phyloP scores from a whole-genome alignment of 139 green algal genomes.

The Tetraselmis chui region DNA sequence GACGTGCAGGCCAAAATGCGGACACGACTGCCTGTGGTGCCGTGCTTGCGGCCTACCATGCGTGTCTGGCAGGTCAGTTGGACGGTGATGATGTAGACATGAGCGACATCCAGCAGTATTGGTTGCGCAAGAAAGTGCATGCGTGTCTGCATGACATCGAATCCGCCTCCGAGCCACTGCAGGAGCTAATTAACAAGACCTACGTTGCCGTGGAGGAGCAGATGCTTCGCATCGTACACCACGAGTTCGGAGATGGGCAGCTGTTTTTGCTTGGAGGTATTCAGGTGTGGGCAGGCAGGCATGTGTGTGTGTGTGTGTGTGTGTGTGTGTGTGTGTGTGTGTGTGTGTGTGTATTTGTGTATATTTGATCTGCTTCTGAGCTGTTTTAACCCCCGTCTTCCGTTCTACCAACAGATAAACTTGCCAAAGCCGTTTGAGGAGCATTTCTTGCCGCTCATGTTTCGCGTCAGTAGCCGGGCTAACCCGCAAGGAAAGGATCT shows the following conservation, averaged over 20 bases:
- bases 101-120: background rate
- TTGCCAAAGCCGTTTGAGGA: background rate
- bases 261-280: background rate
- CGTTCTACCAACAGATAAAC: background rate
- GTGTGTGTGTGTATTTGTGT: background rate
- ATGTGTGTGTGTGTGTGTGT: background rate
- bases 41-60: background rate
- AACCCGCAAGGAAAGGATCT: background rate
- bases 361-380: too few relatives aligned
- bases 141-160: background rate
- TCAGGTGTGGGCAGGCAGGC: background rate
- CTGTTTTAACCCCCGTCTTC: background rate
- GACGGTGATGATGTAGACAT: background rate
- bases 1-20: background rate
- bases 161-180: background rate
- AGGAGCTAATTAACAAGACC: background rate
- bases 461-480: background rate
- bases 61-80: background rate
- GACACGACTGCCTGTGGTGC: background rate
- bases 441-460: background rate
- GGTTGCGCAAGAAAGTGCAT: background rate
- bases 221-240: background rate
- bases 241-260: background rate
- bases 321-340: background rate
- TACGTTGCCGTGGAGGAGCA: background rate